Conservation (phyloP, 2,329 filamentous ascomycete genomes). For the Chaetomium sp. region DNA sequence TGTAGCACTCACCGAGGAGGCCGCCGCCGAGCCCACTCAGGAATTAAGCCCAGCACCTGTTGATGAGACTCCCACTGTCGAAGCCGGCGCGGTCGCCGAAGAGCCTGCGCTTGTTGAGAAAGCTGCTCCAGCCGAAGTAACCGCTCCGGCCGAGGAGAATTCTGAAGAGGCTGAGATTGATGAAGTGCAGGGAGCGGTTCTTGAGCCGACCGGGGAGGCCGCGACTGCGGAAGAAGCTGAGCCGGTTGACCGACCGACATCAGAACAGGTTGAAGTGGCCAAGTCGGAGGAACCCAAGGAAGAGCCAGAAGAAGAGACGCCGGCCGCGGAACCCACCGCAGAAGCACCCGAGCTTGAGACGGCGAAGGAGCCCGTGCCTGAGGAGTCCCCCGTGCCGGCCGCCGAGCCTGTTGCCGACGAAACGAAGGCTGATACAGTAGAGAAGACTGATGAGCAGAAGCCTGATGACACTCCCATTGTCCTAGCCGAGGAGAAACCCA, state of each 20-base stretch:
- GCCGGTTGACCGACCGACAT: constrained; percentile 22
- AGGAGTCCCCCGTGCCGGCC: too few relatives aligned
- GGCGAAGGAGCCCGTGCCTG: background rate
- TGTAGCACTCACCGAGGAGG: constrained; percentile 38
- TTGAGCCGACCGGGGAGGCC: too few relatives aligned
- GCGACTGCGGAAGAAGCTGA: constrained; percentile 29
- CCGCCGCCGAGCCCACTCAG: background rate
- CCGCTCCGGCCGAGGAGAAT: background rate
- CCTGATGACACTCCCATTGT: background rate
- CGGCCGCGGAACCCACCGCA: background rate
- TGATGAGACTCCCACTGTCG: background rate
- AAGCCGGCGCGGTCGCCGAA: too few relatives aligned
- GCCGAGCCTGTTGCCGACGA: background rate
- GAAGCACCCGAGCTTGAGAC: background rate
- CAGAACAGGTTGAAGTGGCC: constrained; percentile 24
- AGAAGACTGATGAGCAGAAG: constrained; percentile 2
- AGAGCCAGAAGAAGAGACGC: background rate
- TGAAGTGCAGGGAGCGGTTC: constrained; percentile 15
- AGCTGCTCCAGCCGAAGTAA: background rate
- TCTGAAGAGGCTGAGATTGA: constrained; percentile 21
- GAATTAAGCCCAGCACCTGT: background rate
- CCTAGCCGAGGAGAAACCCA: background rate
- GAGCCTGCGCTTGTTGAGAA: background rate
- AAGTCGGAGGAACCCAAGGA: background rate
- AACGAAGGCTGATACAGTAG: background rate